Evolutionary conservation across 1,284 basidiomycete genomes (phyloP).

Genomic region (Microbotryum lychnidis-dioicae): DNA sequence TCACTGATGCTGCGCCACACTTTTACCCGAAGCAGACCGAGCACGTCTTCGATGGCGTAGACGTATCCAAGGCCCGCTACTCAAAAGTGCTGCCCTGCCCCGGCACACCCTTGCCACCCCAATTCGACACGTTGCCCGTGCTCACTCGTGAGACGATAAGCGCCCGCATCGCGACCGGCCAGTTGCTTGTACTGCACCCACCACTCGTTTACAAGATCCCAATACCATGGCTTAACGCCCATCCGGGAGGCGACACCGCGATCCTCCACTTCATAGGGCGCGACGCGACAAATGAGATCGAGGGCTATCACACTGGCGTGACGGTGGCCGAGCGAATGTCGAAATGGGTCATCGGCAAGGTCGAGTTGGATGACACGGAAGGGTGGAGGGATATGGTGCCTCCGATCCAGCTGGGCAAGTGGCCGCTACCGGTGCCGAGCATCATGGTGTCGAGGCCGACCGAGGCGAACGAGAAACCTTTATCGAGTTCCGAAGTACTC

Average conservation of each 20-base stretch:
- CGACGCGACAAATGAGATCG: constrained; percentile 89
- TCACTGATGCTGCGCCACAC: too few species aligned
- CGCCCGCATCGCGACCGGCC: constrained; percentile 62
- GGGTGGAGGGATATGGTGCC: constrained; percentile 78
- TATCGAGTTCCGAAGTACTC: too few species aligned
- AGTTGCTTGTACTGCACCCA: constrained; percentile 71
- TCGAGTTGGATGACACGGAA: constrained; percentile 47
- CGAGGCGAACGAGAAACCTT: not conserved
- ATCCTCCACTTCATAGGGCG: constrained; percentile 93
- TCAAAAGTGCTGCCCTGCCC: constrained; percentile 14
- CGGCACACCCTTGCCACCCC: constrained; percentile 14
- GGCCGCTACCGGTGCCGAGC: constrained; percentile 29
- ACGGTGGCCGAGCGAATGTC: constrained; percentile 58
- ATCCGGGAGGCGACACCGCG: constrained; percentile 83
- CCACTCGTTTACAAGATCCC: constrained; percentile 73
- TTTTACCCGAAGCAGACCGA: not conserved
- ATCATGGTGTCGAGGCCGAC: constrained; percentile 21
- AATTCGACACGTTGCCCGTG: constrained; percentile 30
- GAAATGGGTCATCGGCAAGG: constrained; percentile 64
- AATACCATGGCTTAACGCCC: constrained; percentile 67
- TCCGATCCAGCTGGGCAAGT: constrained; percentile 70
- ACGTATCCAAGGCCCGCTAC: constrained; percentile 10
- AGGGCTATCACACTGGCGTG: constrained; percentile 74
- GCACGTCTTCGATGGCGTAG: not conserved
- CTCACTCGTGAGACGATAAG: constrained; percentile 57